A percentile compares a stretch with the other conserved stretches of the same genome.
Conservation (phyloP, 2,329 filamentous ascomycete genomes). For the Tolypocladium nubicola region DNA sequence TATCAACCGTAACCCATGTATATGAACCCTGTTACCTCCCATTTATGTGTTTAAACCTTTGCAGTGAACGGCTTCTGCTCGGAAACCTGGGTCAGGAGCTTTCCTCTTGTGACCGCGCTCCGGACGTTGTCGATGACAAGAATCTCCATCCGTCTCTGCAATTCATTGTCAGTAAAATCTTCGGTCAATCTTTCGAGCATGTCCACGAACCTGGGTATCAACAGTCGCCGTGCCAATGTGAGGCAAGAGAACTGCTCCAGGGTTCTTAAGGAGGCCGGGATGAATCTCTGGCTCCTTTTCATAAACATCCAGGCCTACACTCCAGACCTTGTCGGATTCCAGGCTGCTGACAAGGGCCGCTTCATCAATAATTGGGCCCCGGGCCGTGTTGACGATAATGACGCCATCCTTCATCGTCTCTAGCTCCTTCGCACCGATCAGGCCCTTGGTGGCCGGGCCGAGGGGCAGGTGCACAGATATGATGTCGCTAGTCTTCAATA, state of each 20-base stretch:
- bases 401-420: constrained; percentile 44
- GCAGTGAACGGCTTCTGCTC: constrained; percentile 3
- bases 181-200: fast-evolving
- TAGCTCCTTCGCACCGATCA: constrained; percentile 39
- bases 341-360: constrained; percentile 41
- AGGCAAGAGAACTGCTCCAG: constrained; percentile 50
- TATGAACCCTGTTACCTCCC: too few species aligned
- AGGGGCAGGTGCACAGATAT: constrained; percentile 43
- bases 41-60: neutral
- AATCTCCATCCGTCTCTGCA: constrained; percentile 14
- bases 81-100: constrained; percentile 7
- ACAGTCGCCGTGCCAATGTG: constrained; percentile 58
- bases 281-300: constrained; percentile 51
- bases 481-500: constrained; percentile 42
- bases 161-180: neutral
- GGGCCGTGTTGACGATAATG: constrained; percentile 46
- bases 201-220: constrained; percentile 25
- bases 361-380: constrained; percentile 47
- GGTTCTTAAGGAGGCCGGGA: constrained; percentile 46
- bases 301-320: constrained; percentile 46
- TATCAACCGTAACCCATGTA: neutral
- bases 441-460: constrained; percentile 37
- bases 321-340: constrained; percentile 41
- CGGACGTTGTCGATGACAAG: constrained; percentile 18
- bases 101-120: constrained; percentile 17